phyloP scores from a whole-genome alignment of 768 basidiomycete genomes.

The Lentinula boryana region DNA sequence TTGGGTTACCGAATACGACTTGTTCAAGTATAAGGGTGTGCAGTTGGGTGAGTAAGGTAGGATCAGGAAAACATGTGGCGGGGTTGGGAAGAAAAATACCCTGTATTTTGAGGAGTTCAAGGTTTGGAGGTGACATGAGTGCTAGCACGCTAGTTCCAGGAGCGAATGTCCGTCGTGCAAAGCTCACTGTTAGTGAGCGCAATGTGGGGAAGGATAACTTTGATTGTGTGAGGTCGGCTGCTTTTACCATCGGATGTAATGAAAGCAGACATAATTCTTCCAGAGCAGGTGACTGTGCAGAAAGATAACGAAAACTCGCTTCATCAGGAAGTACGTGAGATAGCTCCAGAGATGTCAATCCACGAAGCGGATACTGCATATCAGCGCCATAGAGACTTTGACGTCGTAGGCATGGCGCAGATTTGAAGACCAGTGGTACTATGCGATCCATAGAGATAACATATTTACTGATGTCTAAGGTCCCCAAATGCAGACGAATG shows the following conservation, averaged over 20 bases:
- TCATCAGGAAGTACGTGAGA: neutral
- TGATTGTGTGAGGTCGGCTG: neutral
- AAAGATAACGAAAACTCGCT: neutral
- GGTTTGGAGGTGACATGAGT: conserved; percentile 5
- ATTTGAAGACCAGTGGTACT: neutral
- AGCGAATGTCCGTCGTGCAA: neutral
- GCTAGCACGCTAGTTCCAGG: neutral
- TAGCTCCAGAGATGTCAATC: neutral
- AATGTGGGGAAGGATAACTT: conserved; percentile 2
- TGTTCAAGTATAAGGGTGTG: conserved; percentile 2
- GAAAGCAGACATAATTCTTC: neutral
- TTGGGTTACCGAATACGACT: neutral
- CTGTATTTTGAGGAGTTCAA: neutral
- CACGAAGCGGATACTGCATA: neutral
- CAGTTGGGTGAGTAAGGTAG: neutral
- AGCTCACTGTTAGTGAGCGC: conserved; percentile 1
- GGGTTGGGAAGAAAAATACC: neutral
- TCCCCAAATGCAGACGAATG: neutral
- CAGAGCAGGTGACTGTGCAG: neutral
- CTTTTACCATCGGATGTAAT: neutral
- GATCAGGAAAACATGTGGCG: neutral
- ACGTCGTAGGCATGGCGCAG: neutral
- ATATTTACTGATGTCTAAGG: neutral
- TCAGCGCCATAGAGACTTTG: neutral
- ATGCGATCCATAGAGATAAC: neutral